A percentile compares a stretch with the other conserved stretches of the same genome.
These are phyloP conservation scores for Diplodia sapinea DNA, from an alignment of 2,329 filamentous ascomycete species.

Conservation along the genomic window DNA sequence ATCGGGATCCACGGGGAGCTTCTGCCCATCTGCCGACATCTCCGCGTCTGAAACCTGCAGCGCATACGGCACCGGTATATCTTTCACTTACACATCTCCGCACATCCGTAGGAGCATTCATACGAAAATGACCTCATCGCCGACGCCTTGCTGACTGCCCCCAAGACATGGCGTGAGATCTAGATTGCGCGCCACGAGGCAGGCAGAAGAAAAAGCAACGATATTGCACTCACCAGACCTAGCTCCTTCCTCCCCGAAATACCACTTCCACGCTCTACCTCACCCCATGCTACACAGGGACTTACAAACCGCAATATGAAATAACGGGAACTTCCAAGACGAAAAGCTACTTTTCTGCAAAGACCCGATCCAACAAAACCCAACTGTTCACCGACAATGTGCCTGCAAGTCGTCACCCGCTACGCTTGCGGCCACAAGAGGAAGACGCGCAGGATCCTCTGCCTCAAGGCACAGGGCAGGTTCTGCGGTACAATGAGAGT, in stretches of 20 bases:
- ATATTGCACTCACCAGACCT: not conserved
- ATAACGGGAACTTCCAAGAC: not conserved
- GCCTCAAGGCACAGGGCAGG: not conserved
- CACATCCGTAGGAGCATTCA: not conserved
- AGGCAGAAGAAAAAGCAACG: not conserved
- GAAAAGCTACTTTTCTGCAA: not conserved
- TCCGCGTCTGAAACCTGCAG: not conserved
- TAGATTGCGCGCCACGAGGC: not conserved
- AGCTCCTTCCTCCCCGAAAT: not conserved
- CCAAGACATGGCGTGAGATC: slow-evolving; percentile 12
- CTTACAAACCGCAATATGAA: not conserved
- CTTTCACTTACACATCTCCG: not conserved
- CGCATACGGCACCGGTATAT: not conserved
- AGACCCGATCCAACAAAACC: not conserved
- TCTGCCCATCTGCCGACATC: not conserved
- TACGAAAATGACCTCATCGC: not conserved
- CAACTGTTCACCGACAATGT: not conserved
- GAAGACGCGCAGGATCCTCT: slow-evolving; percentile 16
- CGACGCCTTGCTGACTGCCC: not conserved
- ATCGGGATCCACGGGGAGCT: not conserved
- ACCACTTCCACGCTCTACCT: not conserved
- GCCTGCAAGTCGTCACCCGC: not conserved
- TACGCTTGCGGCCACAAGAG: slow-evolving; percentile 22
- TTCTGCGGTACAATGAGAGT: not conserved
- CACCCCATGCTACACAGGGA: not conserved